These are phyloP conservation scores for Beauveria australis DNA, from an alignment of 2,329 filamentous ascomycete species.

Conservation along the genomic window DNA sequence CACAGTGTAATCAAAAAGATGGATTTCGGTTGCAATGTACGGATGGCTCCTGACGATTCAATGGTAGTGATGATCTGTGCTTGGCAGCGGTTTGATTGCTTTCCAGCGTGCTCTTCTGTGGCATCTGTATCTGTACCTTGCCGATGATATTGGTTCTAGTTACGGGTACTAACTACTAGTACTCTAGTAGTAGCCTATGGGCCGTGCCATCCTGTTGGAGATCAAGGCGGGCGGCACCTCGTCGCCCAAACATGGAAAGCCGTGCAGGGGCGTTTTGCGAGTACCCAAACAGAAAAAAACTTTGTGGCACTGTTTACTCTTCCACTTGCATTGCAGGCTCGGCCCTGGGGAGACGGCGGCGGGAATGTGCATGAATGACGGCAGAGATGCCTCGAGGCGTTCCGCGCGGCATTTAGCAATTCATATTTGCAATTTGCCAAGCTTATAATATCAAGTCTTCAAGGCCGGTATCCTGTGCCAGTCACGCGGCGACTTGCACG, in stretches of 20 bases:
- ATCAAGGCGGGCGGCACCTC: not conserved
- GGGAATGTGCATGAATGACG: not conserved
- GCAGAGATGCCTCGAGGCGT: not conserved
- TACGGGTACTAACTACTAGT: not conserved
- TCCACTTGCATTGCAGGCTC: not conserved
- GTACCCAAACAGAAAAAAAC: not conserved
- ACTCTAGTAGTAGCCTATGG: not conserved
- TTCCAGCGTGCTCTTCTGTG: not conserved
- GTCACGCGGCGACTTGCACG: not conserved
- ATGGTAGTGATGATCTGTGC: not conserved
- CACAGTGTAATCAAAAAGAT: too few relatives aligned
- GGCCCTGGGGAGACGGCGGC: not conserved
- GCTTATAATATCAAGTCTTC: not conserved
- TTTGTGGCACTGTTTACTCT: not conserved
- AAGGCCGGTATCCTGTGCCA: not conserved
- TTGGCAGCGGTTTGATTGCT: not conserved
- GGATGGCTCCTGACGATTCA: not conserved
- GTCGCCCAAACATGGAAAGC: not conserved
- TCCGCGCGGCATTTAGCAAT: not conserved
- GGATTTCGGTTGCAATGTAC: not conserved
- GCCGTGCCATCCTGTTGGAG: not conserved
- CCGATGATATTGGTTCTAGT: not conserved
- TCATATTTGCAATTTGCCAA: not conserved
- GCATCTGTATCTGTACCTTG: not conserved
- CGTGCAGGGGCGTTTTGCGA: not conserved